A percentile compares a stretch with the other conserved stretches of the same genome.
phyloP scores from a whole-genome alignment of 2,329 filamentous ascomycete species.

The Pseudogymnoascus sp. region DNA sequence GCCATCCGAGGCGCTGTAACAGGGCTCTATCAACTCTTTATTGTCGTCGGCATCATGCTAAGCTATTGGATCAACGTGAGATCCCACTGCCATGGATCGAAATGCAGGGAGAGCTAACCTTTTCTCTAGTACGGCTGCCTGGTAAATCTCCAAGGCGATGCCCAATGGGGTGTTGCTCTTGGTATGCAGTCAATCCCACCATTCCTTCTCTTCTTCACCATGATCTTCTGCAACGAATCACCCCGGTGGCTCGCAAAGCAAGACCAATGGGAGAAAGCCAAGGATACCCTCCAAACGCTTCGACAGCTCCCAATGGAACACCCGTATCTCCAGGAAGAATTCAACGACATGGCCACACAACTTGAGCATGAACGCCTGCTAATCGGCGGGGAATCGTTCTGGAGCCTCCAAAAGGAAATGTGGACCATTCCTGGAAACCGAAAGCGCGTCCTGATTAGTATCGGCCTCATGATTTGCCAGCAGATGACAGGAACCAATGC shows the following conservation, averaged over 20 bases:
- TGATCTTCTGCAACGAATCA: slow-evolving; percentile 56
- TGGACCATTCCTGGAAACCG: slow-evolving; percentile 43
- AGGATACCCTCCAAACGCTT: slow-evolving; percentile 44
- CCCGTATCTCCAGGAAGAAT: slow-evolving; percentile 49
- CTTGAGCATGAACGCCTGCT: slow-evolving; percentile 55
- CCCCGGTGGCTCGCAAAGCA: slow-evolving; percentile 57
- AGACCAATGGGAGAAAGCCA: slow-evolving; percentile 57
- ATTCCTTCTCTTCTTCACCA: slow-evolving; percentile 48
- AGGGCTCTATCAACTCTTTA: slow-evolving; percentile 4
- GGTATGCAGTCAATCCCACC: slow-evolving; percentile 50
- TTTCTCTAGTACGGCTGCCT: not conserved
- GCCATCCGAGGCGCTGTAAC: slow-evolving; percentile 2
- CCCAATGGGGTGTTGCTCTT: slow-evolving; percentile 47
- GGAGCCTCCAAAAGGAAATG: not conserved
- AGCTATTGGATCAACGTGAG: not conserved
- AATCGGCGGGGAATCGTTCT: slow-evolving; percentile 34
- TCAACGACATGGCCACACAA: slow-evolving; percentile 52
- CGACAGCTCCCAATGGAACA: slow-evolving; percentile 46
- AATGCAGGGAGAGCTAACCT: not conserved
- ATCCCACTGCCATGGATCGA: not conserved
- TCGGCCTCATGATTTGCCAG: slow-evolving; percentile 56
- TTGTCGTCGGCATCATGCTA: not conserved
- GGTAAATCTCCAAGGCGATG: slow-evolving; percentile 31
- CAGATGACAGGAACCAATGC: slow-evolving; percentile 53
- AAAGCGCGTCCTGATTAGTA: slow-evolving; percentile 49